These are phyloP conservation scores for Hygrophorus russula DNA, from an alignment of 768 basidiomycete species.

Conservation along the genomic window DNA sequence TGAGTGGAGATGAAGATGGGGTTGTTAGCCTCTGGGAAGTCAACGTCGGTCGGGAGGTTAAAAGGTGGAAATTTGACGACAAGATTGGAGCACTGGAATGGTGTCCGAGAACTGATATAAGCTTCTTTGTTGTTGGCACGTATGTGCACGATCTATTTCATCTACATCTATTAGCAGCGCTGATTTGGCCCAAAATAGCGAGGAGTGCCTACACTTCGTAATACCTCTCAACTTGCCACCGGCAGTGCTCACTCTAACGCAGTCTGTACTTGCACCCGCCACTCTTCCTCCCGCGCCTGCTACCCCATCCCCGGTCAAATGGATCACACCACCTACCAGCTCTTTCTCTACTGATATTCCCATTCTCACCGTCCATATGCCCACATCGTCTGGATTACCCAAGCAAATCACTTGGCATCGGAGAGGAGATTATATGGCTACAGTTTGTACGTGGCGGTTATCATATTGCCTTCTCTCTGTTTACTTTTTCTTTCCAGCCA, in stretches of 20 bases:
- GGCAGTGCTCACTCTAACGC: conserved; percentile 44
- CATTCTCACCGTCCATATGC: conserved; percentile 50
- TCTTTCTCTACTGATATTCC: conserved; percentile 42
- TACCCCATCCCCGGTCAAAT: conserved; percentile 58
- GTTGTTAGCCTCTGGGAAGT: conserved; percentile 86
- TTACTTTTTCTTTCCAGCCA: conserved; percentile 28
- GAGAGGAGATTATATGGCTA: conserved; percentile 90
- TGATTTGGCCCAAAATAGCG: conserved; percentile 30
- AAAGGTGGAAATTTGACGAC: conserved; percentile 71
- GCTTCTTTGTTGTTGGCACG: conserved; percentile 71
- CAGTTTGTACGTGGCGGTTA: conserved; percentile 63
- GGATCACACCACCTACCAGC: conserved; percentile 39
- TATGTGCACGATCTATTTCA: conserved; percentile 31
- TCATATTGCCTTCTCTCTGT: conserved; percentile 3
- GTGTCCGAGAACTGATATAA: conserved; percentile 82
- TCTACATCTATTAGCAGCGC: not conserved
- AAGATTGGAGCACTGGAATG: conserved; percentile 84
- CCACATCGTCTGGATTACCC: conserved; percentile 54
- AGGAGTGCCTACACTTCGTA: conserved; percentile 69
- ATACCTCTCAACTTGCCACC: conserved; percentile 70
- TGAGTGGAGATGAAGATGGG: conserved; percentile 87
- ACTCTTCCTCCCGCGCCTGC: conserved; percentile 47
- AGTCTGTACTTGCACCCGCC: conserved; percentile 48
- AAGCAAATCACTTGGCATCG: conserved; percentile 89
- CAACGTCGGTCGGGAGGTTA: conserved; percentile 78